These are phyloP conservation scores for Parascedosporium putredinis DNA, from an alignment of 2,329 filamentous ascomycete genomes.

Conservation along the genomic window DNA sequence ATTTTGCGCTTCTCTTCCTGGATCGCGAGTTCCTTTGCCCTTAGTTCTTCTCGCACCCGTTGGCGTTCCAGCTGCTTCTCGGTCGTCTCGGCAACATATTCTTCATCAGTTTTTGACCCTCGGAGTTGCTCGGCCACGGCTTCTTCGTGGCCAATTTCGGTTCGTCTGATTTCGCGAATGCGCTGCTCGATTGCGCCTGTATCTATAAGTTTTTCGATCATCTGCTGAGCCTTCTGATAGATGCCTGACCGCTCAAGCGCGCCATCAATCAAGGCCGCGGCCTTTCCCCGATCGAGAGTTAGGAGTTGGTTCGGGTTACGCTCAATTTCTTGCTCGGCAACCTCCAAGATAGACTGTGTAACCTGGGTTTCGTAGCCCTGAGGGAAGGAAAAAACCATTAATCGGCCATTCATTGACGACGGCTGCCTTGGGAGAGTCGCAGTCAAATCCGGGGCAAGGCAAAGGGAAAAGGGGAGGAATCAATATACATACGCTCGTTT, in stretches of 20 bases:
- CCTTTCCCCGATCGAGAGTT: slow-evolving; percentile 62
- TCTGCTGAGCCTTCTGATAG: slow-evolving; percentile 59
- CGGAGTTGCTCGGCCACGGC: slow-evolving; percentile 54
- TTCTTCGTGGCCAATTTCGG: slow-evolving; percentile 59
- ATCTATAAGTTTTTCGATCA: slow-evolving; percentile 59
- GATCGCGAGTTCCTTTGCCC: slow-evolving; percentile 47
- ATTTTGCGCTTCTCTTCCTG: slow-evolving; percentile 52
- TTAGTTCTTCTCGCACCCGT: slow-evolving; percentile 48
- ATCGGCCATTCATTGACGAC: no score
- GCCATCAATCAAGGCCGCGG: slow-evolving; percentile 66
- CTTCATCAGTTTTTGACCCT: slow-evolving; percentile 63
- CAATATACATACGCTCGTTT: slow-evolving; percentile 48
- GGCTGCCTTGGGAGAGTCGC: no score
- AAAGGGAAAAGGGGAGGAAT: background rate
- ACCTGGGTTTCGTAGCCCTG: slow-evolving; percentile 63
- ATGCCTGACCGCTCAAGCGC: slow-evolving; percentile 67
- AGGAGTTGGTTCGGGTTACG: slow-evolving; percentile 62
- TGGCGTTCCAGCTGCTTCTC: slow-evolving; percentile 50
- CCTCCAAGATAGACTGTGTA: slow-evolving; percentile 53
- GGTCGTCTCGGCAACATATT: slow-evolving; percentile 59
- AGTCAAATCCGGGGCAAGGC: no score
- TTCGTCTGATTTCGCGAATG: slow-evolving; percentile 56
- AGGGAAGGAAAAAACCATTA: background rate
- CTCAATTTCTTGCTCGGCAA: slow-evolving; percentile 65
- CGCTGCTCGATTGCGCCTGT: slow-evolving; percentile 56